Base-by-base conservation (phyloP, 2,329 filamentous ascomycete genomes). In the Alternaria sp. region DNA sequence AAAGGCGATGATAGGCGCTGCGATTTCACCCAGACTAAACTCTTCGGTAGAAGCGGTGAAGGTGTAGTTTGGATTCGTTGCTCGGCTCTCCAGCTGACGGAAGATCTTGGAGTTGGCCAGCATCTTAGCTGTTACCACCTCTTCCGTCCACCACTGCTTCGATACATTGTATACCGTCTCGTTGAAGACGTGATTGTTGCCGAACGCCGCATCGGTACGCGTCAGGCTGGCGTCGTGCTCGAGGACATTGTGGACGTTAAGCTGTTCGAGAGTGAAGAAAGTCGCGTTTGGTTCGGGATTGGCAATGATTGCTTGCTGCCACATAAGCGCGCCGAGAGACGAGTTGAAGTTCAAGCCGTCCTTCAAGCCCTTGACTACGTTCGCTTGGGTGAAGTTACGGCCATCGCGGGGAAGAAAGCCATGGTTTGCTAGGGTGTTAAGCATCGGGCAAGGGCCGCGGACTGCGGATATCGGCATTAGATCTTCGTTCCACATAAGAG, bases 151-250 rank as follows among this genome's bases (percentile, higher is more conserved):
- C 75, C 83, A 87, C n/a, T 68, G 61, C 43, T 68, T 77, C 0
- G 81, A 82, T 59, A 81, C 73, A 55, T 83, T 80, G 71, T 87
- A 88, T 65, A 86, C 72, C 3, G 80, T 82, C 56, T 83, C 76
- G 74, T 88, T 86, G 78, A 88, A 88, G 59, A 82, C 59, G 67
- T 85, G 81, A 66, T 84, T 84, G 72, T 84, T 83, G 21, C 85
- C 86, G 57, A 86, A 81, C 78, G 76, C 83, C 9, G 81, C 83
- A 61, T 88, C 86, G 2, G 77, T 69, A 25, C 85, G 85, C 44
- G 82, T 84, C 23, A 84, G 58, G 62, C 83, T 85, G 8, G 81
- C 84, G 56, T 86, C 84, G 57, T 86, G 84, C 59, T 86, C 84
- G 6, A 86, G 73, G 15, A 86, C 69, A 57, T 84, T 83, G 74